Conservation (phyloP, 2,329 filamentous ascomycete genomes). For the Colletotrichum falcatum region DNA sequence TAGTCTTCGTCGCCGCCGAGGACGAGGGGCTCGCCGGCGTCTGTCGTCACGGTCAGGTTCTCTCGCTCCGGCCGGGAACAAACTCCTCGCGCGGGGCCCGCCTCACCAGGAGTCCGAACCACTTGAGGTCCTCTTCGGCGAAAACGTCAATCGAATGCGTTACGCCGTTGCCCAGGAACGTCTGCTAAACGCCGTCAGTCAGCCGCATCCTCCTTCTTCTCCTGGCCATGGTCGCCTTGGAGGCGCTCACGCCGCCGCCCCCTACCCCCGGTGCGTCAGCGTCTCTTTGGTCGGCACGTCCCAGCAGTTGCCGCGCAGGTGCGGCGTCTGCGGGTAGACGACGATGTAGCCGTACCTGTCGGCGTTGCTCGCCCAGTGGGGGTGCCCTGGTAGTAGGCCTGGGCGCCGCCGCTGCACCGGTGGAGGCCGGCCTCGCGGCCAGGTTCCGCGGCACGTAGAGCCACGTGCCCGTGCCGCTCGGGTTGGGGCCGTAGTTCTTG, state of each 20-base stretch:
- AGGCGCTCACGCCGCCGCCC: conserved; percentile 63
- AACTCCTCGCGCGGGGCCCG: no score
- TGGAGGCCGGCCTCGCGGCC: conserved; percentile 61
- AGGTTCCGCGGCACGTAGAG: conserved; percentile 53
- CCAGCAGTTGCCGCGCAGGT: conserved; percentile 61
- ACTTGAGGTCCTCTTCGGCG: conserved; percentile 39
- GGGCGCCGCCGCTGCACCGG: conserved; percentile 67
- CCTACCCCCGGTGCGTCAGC: conserved; percentile 62
- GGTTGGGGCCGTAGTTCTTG: conserved; percentile 39
- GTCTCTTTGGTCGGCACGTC: conserved; percentile 66
- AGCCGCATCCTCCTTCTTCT: not conserved
- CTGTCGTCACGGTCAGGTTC: conserved; percentile 10
- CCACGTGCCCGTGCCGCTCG: conserved; percentile 40
- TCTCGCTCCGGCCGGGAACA: no score
- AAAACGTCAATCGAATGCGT: conserved; percentile 40
- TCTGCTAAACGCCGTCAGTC: conserved; percentile 10
- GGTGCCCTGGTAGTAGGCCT: conserved; percentile 62
- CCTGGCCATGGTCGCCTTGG: conserved; percentile 64
- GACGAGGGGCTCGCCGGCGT: conserved; percentile 30
- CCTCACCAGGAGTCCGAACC: conserved; percentile 37
- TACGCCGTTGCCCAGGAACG: conserved; percentile 36
- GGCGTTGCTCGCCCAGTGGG: conserved; percentile 62
- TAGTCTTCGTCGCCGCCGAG: conserved; percentile 13
- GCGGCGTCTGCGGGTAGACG: conserved; percentile 59
- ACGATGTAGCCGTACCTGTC: conserved; percentile 68